Evolutionary conservation across 2,329 filamentous ascomycete species (phyloP).

Genomic region (Cladophialophora carrionii): DNA sequence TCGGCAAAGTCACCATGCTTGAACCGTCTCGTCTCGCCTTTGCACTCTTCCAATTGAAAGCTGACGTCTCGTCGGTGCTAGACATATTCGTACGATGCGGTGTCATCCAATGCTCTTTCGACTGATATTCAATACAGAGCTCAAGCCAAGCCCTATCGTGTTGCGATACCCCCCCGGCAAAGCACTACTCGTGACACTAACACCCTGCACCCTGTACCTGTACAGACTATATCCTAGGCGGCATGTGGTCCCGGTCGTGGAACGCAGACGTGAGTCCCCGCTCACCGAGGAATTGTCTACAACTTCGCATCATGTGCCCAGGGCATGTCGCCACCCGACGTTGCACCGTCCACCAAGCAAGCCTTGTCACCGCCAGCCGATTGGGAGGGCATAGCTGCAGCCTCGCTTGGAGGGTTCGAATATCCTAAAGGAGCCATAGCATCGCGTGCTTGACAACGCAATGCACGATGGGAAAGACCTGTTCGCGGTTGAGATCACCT

Average conservation of each 20-base stretch:
- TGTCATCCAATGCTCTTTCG: not conserved
- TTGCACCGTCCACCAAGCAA: conserved; percentile 1
- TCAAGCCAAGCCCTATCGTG: conserved; percentile 3
- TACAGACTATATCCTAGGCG: not conserved
- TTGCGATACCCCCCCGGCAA: not conserved
- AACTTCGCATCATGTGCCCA: not conserved
- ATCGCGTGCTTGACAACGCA: not conserved
- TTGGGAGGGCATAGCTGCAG: not conserved
- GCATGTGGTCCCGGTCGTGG: not conserved
- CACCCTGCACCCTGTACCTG: not conserved
- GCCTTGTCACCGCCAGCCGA: not conserved
- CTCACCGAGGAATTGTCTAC: not conserved
- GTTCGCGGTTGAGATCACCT: not conserved
- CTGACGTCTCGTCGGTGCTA: not conserved
- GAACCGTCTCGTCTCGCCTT: not conserved
- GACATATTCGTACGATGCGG: not conserved
- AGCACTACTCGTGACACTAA: not conserved
- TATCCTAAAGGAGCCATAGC: not conserved
- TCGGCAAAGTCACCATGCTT: not conserved
- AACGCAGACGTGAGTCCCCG: not conserved
- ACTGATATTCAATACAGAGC: not conserved
- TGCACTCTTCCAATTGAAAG: not conserved
- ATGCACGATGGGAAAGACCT: not conserved
- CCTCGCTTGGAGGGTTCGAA: conserved; percentile 1
- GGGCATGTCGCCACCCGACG: not conserved